A percentile compares a stretch with the other conserved stretches of the same genome.
Evolutionary conservation across 805 yeast genomes (phyloP).

Genomic region (Hanseniaspora osmophila): DNA sequence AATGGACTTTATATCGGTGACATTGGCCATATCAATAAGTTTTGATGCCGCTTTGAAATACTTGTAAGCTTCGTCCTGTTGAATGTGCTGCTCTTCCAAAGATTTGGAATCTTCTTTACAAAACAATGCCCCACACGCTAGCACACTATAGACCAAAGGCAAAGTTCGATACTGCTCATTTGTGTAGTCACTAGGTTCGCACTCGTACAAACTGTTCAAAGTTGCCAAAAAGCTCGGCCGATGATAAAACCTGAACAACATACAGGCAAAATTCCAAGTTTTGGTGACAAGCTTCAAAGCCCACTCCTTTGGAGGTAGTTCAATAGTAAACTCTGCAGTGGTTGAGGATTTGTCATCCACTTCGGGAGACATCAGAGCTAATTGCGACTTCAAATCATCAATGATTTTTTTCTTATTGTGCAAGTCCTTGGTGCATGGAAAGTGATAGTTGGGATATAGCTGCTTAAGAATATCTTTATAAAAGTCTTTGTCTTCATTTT

Average conservation of each 20-base stretch:
- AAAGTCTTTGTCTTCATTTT: background rate
- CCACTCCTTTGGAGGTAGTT: constrained; percentile 59
- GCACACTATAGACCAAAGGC: constrained; percentile 71
- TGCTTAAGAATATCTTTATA: background rate
- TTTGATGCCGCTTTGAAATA: constrained; percentile 72
- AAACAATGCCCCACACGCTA: constrained; percentile 79
- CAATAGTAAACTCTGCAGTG: constrained; percentile 38
- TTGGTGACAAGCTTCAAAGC: constrained; percentile 59
- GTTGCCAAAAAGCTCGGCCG: constrained; percentile 67
- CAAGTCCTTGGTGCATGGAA: constrained; percentile 1
- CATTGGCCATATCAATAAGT: constrained; percentile 68
- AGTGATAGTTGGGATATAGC: background rate
- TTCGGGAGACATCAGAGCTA: background rate
- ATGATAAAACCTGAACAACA: constrained; percentile 72
- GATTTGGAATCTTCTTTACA: constrained; percentile 33
- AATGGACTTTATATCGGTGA: constrained; percentile 64
- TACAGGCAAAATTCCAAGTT: constrained; percentile 80
- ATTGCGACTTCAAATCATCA: constrained; percentile 2
- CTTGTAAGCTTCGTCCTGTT: constrained; percentile 65
- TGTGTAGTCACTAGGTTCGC: constrained; percentile 34
- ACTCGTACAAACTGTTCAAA: constrained; percentile 56
- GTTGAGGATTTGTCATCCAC: constrained; percentile 1
- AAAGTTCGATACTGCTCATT: constrained; percentile 61
- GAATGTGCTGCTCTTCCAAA: constrained; percentile 14
- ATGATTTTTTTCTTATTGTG: background rate